phyloP scores from a whole-genome alignment of 257 asterid species.

The Salvia splendens region DNA sequence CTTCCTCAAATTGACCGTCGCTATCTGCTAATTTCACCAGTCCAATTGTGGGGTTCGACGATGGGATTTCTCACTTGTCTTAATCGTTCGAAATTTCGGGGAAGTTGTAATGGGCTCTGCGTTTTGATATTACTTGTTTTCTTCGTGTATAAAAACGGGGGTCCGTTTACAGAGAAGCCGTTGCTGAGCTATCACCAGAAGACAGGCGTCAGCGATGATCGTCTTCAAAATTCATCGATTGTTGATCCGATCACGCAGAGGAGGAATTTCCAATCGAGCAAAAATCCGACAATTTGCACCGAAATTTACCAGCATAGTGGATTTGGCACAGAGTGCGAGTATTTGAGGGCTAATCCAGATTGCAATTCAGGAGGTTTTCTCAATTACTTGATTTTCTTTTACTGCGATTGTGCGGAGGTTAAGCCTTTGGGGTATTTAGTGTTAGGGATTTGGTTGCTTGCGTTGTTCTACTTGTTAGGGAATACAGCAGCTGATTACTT shows the following conservation, averaged over 20 bases:
- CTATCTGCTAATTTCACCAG: slow-evolving; percentile 14
- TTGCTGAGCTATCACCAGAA: slow-evolving; percentile 22
- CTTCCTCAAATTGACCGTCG: slow-evolving; percentile 16
- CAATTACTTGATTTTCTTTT: slow-evolving; percentile 61
- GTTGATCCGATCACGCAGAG: neutral
- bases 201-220: slow-evolving; percentile 5
- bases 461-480: slow-evolving; percentile 74
- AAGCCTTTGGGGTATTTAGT: slow-evolving; percentile 49
- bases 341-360: slow-evolving; percentile 54
- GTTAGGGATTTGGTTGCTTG: slow-evolving; percentile 59
- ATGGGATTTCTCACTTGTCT: slow-evolving; percentile 42
- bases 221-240: slow-evolving; percentile 29
- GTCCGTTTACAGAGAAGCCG: slow-evolving; percentile 34
- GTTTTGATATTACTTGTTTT: slow-evolving; percentile 47
- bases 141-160: slow-evolving; percentile 33
- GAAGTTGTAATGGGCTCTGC: slow-evolving; percentile 52
- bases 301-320: slow-evolving; percentile 58
- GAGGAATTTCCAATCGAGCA: slow-evolving; percentile 22
- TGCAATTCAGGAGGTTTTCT: slow-evolving; percentile 71
- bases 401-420: slow-evolving; percentile 55
- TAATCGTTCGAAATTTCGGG: slow-evolving; percentile 49
- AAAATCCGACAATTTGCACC: slow-evolving; percentile 44
- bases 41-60: slow-evolving; percentile 22
- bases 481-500: slow-evolving; percentile 88
- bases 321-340: slow-evolving; percentile 53